Base-by-base conservation (phyloP, 805 yeast genomes). In the Myxozyma neotropica region DNA sequence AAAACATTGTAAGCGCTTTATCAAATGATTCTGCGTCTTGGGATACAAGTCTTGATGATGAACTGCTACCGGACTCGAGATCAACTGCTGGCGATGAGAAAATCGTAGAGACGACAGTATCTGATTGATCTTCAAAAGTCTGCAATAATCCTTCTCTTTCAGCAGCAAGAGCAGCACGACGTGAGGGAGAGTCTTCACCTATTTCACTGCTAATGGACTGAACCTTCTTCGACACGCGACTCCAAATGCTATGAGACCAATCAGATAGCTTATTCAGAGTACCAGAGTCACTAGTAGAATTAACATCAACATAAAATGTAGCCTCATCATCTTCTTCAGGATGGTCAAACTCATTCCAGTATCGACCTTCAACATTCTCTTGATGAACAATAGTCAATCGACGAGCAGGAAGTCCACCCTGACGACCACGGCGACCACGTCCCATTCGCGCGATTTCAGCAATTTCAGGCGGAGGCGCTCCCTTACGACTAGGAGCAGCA, bases 331-430 rank as follows among this genome's bases (percentile, higher is more conserved):
- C 83, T 45, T 73, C 81, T 58, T 83, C 88, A 0, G 85, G 83
- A 66, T 84, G 77, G 67, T 84, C 88, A 68, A 84, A 84, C 72
- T 84, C 88, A 67, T 84, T 84, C 88, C 88, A 84, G 69, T 84
- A 84, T 47, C 85, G 70, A 42, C 71, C 66, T 52, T 71, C 53
- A 33, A 70, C 63, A 19, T 46, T 51, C 40, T 36, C 53, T 21
- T 17, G 31, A 15, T 24, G 57, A 13, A 54, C 56, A 50, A 54
- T 48, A n/a, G 35, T 26, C 39, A 58, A 24, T 7, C 47, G 42
- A 19, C 65, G 57, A 1, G 29, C 24, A 19, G n/a, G n/a, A n/a
- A n/a, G n/a, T n/a, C 36, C 33, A n/a, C 23, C 36, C 13, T 21
- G 36, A 64, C 61, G 49, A 50, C 31, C 33, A 19, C 36, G 29